Percentiles rank a stretch among this genome's conserved stretches.
Evolutionary conservation across 2,329 filamentous ascomycete genomes (phyloP).

Genomic region (Fusarium sp.): DNA sequence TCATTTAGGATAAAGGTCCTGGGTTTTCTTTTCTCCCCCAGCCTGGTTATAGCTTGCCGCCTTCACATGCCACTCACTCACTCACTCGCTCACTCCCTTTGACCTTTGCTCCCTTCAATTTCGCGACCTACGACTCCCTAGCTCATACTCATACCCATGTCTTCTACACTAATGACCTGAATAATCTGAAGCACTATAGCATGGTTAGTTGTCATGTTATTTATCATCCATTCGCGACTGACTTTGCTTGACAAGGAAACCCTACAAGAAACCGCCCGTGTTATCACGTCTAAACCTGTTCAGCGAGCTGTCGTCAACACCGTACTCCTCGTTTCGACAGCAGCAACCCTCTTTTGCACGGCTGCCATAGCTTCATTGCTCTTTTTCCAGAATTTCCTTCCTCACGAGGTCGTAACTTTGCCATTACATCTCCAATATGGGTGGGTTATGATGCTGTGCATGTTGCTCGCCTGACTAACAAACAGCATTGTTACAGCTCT

Average conservation of each 20-base stretch:
- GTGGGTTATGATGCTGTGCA: conserved; percentile 50
- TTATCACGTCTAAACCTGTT: conserved; percentile 60
- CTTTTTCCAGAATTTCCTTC: conserved; percentile 66
- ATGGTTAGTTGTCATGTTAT: conserved; percentile 30
- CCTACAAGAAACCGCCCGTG: conserved; percentile 49
- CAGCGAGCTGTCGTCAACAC: conserved; percentile 60
- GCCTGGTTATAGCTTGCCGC: neutral
- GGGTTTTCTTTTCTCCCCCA: too few relatives aligned
- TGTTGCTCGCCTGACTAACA: conserved; percentile 14
- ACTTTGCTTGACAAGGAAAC: conserved; percentile 43
- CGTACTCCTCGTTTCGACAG: conserved; percentile 54
- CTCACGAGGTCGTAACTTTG: conserved; percentile 61
- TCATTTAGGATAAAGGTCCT: too few relatives aligned
- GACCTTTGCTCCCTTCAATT: conserved; percentile 10
- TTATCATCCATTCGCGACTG: neutral
- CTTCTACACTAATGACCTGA: conserved; percentile 10
- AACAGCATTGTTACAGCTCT: conserved; percentile 48
- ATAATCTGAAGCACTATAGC: neutral
- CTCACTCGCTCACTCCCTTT: neutral
- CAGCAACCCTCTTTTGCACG: conserved; percentile 56
- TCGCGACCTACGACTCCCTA: neutral
- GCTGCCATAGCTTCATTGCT: conserved; percentile 60
- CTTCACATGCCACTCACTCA: conserved; percentile 38
- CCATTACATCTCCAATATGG: conserved; percentile 69
- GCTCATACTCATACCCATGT: conserved; percentile 7